Evolutionary conservation across 192 early-diverging fungal genomes (phyloP).

Genomic region (Linnemannia hyalina): DNA sequence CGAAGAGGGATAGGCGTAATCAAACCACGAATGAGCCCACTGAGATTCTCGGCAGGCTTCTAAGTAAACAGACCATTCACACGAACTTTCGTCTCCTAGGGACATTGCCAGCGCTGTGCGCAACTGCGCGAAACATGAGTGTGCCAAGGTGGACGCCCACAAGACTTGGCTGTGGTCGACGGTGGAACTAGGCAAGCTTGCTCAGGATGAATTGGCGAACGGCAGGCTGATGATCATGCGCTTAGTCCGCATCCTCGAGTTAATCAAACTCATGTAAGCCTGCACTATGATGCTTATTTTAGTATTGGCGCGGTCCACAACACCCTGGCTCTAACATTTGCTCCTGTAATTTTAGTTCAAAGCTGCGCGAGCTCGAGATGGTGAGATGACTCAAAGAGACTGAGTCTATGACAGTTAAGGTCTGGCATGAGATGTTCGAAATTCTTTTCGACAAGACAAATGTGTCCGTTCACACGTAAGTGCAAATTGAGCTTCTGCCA

Average conservation of each 20-base stretch:
- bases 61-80: background rate
- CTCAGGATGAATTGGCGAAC: background rate
- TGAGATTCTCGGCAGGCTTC: background rate
- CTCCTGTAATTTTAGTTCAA: background rate
- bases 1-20: background rate
- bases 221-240: background rate
- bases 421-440: background rate
- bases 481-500: background rate
- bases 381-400: background rate
- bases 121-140: background rate
- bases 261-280: background rate
- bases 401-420: background rate
- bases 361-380: background rate
- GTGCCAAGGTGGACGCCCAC: background rate
- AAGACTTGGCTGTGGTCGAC: background rate
- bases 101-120: background rate
- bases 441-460: constrained; percentile 1
- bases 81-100: no score
- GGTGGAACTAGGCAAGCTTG: background rate
- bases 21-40: background rate
- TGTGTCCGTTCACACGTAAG: constrained; percentile 10
- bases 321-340: background rate
- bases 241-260: background rate
- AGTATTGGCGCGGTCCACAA: background rate
- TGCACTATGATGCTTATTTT: background rate